phyloP scores from a whole-genome alignment of 345 rosid genomes.

The Arabidopsis arenosa region DNA sequence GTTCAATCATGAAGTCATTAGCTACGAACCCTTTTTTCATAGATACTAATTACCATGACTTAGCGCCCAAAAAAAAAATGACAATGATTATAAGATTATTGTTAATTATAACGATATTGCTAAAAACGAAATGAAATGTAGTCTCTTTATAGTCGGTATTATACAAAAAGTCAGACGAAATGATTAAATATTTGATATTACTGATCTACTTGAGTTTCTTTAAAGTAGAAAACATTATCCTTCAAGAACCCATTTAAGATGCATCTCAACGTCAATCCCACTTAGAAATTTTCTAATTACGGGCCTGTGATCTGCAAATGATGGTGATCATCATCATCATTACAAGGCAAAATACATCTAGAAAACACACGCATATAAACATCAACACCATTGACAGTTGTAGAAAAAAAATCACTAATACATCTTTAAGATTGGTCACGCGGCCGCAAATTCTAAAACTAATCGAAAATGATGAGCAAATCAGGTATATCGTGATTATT shows the following conservation, averaged over 20 bases:
- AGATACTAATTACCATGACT: conserved; percentile 4
- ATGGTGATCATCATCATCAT: conserved; percentile 16
- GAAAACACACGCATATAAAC: background rate
- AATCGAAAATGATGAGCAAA: background rate
- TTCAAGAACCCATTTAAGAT: conserved; percentile 25
- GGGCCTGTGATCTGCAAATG: conserved; percentile 10
- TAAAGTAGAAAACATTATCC: conserved; percentile 34
- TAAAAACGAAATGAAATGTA: no score
- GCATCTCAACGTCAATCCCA: conserved; percentile 34
- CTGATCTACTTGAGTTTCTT: conserved; percentile 25
- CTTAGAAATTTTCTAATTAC: conserved; percentile 25
- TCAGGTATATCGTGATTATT: background rate
- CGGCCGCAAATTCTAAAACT: background rate
- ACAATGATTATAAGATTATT: no score
- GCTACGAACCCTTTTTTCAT: conserved; percentile 1
- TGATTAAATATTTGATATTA: conserved; percentile 32
- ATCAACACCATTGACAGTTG: conserved; percentile 11
- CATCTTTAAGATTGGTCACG: background rate
- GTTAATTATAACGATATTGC: background rate
- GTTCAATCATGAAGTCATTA: conserved; percentile 8
- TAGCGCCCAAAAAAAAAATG: background rate
- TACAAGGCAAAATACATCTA: background rate
- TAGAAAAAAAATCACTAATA: background rate
- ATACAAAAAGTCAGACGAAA: conserved; percentile 28
- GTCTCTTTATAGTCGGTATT: background rate